Base-by-base conservation (phyloP, 2,329 filamentous ascomycete genomes). In the Cryphonectria radicalis region DNA sequence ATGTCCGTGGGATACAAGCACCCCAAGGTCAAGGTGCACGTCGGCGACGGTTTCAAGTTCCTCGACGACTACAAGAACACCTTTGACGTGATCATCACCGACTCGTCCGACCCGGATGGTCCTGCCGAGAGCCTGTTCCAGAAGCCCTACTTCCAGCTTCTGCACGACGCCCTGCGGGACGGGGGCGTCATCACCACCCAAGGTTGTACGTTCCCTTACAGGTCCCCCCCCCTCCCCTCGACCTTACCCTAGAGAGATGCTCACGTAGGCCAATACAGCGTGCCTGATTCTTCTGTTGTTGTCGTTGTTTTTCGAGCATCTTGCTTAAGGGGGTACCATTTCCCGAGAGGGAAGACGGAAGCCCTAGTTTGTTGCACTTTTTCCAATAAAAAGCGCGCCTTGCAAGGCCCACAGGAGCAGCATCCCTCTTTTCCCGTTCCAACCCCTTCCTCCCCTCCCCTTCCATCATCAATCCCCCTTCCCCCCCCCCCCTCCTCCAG, bases 71-170 rank as follows among this genome's bases (percentile, higher is more conserved):
- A 94, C 88, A 95, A 97, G 91, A 95, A 97, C 87, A 89, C 92
- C 81, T 99, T 99, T 81, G 96, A 99, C 81, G 95, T 99, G 80
- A 99, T 99, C 87, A 98, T 99, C 87, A 99, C 96, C 79, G 96
- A 99, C 86, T 97, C 94, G 76, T 97, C 94, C 74, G 96, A 99
- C 82, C 96, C 96, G 70, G 96, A 98, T 82, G 96, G 96, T 75
- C 96, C 96, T 43, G 96, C 96, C 77, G 95, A 98, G 90, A 92
- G 89, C 79, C 89, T 99, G 76, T 99, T 99, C 92, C 90, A 98
- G 89, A 98, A 98, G 89, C 92, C 94, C 74, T 99, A 99, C 90
- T 99, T 98, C 84, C 88, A 98, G 88, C 91, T 99, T 77, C 89
- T 99, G 74, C 88, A 92, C 82, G 93, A 91, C 80, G 96, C 96